These are phyloP conservation scores for Pythium periplocum DNA, from an alignment of 352 stramenopile genomes.

Conservation along the genomic window DNA sequence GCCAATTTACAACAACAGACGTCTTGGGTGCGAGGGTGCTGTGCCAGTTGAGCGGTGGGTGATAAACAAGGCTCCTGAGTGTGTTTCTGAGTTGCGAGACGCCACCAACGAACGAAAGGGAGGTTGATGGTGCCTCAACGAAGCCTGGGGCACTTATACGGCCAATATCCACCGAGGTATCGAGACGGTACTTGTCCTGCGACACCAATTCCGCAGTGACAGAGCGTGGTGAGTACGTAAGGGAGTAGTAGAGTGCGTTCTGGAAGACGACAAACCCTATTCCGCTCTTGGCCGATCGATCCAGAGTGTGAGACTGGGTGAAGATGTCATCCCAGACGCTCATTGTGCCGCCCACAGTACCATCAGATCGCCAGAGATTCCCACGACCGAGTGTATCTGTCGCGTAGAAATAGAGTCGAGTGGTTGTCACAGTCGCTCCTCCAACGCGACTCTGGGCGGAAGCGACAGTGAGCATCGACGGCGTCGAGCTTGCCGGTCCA, in stretches of 20 bases:
- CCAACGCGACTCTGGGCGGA: no score
- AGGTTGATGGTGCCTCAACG: background rate
- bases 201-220: no score
- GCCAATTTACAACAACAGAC: conserved; percentile 30
- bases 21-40: conserved; percentile 9
- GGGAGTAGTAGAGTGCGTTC: conserved; percentile 24
- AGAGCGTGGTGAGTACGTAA: background rate
- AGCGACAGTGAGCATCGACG: conserved; percentile 19
- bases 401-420: conserved; percentile 23
- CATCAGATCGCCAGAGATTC: conserved; percentile 32
- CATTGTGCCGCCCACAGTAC: conserved; percentile 16
- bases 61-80: conserved; percentile 26
- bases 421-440: background rate
- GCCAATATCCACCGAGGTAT: no score
- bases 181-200: no score
- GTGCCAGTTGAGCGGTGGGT: conserved; percentile 51
- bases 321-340: conserved; percentile 23
- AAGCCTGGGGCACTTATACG: no score
- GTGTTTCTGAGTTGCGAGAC: conserved; percentile 12
- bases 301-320: conserved; percentile 5
- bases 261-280: conserved; percentile 11
- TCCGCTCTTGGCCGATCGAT: no score
- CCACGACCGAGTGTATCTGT: conserved; percentile 6
- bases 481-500: conserved; percentile 20
- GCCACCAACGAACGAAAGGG: conserved; percentile 10